Evolutionary conservation across 345 rosid genomes (phyloP), one percentile per base, ranked within the genome.

Genomic region (Moricandia moricandioides): DNA sequence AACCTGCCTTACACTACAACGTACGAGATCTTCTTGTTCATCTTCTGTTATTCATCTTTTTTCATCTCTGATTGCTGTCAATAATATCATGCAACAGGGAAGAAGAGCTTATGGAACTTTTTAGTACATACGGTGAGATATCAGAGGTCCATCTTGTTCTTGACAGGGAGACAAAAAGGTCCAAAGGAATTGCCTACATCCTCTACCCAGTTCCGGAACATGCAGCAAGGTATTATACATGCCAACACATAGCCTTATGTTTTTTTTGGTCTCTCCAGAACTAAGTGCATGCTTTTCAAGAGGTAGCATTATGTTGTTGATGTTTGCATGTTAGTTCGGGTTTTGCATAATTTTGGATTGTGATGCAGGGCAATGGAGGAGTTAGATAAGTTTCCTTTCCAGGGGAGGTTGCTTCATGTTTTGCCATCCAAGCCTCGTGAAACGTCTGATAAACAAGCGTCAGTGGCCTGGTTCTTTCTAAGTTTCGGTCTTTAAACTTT

Each of bases 371-470:
- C 97, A 59, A 80, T 88, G 75, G 85, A 85, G 75, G 88, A 84
- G 73, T 73, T 87, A 67, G 98, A 94, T 85, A 85, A 83, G 95
- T 78, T 86, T 72, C 24, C 24, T 79, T 94, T 94, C 75, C 98
- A 91, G 80, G 98, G 97, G 2, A 87, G 98, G 76, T 81, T 94
- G 81, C 71, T 94, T 84, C 98, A 94, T 84, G 83, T 94, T 61
- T 69, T 91, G 88, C 93, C 90, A 55, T 88, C 97, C 40, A 85
- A 83, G 80, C 83, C 74, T 75, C 89, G 85, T 55, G 56, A 58
- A 27, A 39, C 79, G 10, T 70, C 87, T 59, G 83, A 84, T 54
- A 87, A 87, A 67, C 84, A 77, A 81, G 85, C 74, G 98, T 91
- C 69, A 82, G 87, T 80, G 51, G 8, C 65, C 26, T 13, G 16